Conservation (phyloP, 179 eudicot species). For the Spinacia oleracea region DNA sequence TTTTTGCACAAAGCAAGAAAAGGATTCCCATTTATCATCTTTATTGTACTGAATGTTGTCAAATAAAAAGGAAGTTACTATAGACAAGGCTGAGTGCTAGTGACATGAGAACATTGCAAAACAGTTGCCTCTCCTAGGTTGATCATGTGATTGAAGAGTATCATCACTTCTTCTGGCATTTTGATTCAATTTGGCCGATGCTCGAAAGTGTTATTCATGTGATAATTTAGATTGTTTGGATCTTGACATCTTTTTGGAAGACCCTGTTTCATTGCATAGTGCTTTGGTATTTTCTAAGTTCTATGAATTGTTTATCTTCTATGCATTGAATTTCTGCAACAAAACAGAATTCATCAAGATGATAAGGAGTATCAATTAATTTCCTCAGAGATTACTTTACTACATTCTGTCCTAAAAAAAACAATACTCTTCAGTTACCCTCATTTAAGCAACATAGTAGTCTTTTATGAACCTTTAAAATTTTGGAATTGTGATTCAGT, state of each 20-base stretch:
- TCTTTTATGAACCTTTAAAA: not conserved
- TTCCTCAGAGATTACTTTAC: not conserved
- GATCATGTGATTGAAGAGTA: not conserved
- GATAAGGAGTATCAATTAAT: not conserved
- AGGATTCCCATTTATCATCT: not conserved
- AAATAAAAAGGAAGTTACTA: not conserved
- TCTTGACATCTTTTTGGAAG: not conserved
- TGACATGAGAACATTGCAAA: not conserved
- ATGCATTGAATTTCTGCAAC: too few species aligned
- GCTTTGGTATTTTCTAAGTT: not conserved
- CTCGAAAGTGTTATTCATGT: not conserved
- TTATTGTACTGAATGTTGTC: not conserved
- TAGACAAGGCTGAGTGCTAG: not conserved
- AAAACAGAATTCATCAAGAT: not conserved
- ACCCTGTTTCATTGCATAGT: not conserved
- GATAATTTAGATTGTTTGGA: not conserved
- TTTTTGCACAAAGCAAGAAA: not conserved
- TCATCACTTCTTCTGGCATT: not conserved
- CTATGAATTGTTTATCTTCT: too few species aligned
- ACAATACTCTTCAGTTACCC: not conserved
- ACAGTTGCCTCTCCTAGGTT: not conserved
- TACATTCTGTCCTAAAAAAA: not conserved
- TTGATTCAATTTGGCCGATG: not conserved
- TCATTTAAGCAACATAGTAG: too few species aligned
- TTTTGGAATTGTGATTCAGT: not conserved